phyloP scores from a whole-genome alignment of 2,329 filamentous ascomycete genomes.

The Trichophyton rubrum region DNA sequence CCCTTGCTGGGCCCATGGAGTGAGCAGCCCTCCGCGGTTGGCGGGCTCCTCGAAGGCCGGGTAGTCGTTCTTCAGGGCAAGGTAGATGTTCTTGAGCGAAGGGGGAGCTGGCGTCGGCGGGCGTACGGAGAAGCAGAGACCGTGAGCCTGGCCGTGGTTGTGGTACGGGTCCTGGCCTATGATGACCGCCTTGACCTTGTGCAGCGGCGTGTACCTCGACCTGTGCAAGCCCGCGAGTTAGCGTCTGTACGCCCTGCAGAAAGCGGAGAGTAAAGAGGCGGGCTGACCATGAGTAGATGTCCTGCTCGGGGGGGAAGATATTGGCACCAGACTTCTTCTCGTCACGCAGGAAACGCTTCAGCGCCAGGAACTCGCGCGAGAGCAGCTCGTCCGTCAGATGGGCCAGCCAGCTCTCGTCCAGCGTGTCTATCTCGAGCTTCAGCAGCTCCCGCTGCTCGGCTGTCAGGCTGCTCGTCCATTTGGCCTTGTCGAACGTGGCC shows the following conservation, averaged over 20 bases:
- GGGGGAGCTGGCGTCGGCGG: constrained; percentile 80
- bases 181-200: constrained; percentile 82
- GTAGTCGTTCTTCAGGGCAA: constrained; percentile 74
- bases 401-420: constrained; percentile 83
- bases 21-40: constrained; percentile 69
- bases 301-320: constrained; percentile 74
- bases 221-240: constrained; percentile 35
- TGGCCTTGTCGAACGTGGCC: constrained; percentile 65
- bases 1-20: constrained; percentile 84
- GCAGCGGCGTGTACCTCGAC: constrained; percentile 85
- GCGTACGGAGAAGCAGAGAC: constrained; percentile 87
- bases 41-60: constrained; percentile 63
- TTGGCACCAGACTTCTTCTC: constrained; percentile 63
- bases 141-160: constrained; percentile 88
- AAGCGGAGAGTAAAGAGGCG: no score
- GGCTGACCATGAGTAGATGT: constrained; percentile 81
- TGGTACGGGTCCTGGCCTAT: constrained; percentile 96
- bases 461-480: constrained; percentile 71
- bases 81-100: constrained; percentile 90
- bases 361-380: constrained; percentile 64
- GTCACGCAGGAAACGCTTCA: constrained; percentile 75
- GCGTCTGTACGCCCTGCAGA: neutral
- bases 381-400: constrained; percentile 77
- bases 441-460: constrained; percentile 72
- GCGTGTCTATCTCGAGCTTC: constrained; percentile 77